These are phyloP conservation scores for Pyrus hybrid DNA, from an alignment of 331 rosid genomes.

Conservation along the genomic window DNA sequence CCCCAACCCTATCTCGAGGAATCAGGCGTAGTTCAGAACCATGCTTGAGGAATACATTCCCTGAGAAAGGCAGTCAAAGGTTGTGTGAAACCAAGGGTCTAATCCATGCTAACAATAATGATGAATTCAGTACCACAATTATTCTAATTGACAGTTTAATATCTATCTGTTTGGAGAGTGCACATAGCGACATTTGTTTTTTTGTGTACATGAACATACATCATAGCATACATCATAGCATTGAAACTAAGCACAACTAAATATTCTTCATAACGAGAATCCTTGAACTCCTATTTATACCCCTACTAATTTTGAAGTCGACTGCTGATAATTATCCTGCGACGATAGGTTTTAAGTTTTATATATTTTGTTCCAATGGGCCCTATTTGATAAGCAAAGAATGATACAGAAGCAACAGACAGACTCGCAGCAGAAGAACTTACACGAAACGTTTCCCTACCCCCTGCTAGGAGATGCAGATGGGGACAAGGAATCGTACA, in stretches of 20 bases:
- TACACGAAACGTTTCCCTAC: not conserved
- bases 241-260: not conserved
- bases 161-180: not conserved
- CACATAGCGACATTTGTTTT: not conserved
- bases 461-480: not conserved
- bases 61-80: too few species aligned
- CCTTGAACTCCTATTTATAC: not conserved
- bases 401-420: not conserved
- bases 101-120: too few species aligned
- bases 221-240: too few species aligned
- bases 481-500: not conserved
- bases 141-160: not conserved
- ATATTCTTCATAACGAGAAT: not conserved
- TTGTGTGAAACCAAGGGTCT: too few species aligned
- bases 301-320: not conserved
- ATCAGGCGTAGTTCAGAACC: too few species aligned
- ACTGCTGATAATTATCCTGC: not conserved
- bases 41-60: too few species aligned
- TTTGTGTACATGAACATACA: not conserved
- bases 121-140: not conserved
- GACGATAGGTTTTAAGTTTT: not conserved
- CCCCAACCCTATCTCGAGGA: conserved; percentile 92
- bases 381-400: not conserved
- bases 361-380: not conserved
- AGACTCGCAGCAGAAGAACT: not conserved